Conservation (phyloP, 208 protist species). For the Crithidia thermophila region DNA sequence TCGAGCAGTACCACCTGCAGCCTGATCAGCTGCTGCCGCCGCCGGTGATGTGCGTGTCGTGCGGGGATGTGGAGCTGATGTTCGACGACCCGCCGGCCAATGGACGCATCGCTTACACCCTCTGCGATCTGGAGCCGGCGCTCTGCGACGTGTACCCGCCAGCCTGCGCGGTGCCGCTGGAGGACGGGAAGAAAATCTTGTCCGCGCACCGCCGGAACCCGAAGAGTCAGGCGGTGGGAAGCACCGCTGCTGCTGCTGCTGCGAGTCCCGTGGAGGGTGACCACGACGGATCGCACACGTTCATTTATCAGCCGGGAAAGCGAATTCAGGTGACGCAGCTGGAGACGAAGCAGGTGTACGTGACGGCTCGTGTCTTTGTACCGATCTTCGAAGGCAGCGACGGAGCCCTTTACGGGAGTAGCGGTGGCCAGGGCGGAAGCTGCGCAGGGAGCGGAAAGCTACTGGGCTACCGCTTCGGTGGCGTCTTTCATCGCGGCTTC, state of each 20-base stretch:
- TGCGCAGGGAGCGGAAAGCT: conserved; percentile 40
- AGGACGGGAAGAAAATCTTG: background rate
- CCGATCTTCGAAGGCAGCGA: conserved; percentile 51
- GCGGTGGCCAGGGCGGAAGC: conserved; percentile 36
- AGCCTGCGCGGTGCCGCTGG: conserved; percentile 39
- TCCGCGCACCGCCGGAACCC: background rate
- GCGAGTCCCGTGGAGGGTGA: conserved; percentile 31
- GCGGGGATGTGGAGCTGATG: conserved; percentile 65
- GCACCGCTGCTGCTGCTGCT: background rate
- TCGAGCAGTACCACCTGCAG: conserved; percentile 29
- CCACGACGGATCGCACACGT: conserved; percentile 47
- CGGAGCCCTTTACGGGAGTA: conserved; percentile 23
- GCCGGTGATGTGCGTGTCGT: conserved; percentile 75
- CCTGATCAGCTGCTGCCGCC: conserved; percentile 52
- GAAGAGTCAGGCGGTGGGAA: background rate
- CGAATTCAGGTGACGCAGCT: conserved; percentile 69
- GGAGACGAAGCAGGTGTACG: conserved; percentile 52
- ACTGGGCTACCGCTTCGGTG: conserved; percentile 71
- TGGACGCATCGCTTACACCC: conserved; percentile 74
- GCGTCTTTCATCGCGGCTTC: conserved; percentile 73
- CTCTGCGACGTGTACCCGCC: conserved; percentile 56
- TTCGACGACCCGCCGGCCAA: conserved; percentile 79
- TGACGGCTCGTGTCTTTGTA: conserved; percentile 79
- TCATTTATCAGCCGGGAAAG: conserved; percentile 57
- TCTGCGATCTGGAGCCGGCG: conserved; percentile 72